phyloP scores from a whole-genome alignment of 768 basidiomycete genomes.

The Sporobolomyces phaffii region DNA sequence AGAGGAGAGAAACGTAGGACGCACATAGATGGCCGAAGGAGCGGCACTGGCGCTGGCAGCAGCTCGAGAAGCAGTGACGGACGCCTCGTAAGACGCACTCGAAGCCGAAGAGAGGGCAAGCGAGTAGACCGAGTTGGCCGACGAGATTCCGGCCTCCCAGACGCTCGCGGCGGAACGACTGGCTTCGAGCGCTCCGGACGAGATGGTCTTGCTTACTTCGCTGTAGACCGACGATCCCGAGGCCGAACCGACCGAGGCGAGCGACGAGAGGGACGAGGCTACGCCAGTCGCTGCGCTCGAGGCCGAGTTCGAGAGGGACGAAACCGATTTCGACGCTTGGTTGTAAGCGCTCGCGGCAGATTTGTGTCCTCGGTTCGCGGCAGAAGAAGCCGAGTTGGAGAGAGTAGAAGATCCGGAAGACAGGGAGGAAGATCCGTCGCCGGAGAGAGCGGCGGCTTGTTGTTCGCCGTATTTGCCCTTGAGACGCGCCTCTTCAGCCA shows the following conservation, averaged over 20 bases:
- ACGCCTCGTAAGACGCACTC: constrained; percentile 7
- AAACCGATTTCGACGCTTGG: constrained; percentile 9
- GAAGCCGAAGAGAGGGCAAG: constrained; percentile 16
- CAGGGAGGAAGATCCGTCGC: constrained; percentile 25
- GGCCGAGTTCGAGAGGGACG: constrained; percentile 8
- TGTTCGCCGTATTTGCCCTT: constrained; percentile 43
- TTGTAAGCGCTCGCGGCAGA: constrained; percentile 5
- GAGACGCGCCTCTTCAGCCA: constrained; percentile 41
- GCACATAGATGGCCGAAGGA: constrained; percentile 22
- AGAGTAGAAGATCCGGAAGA: neutral
- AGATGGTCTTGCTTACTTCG: constrained; percentile 9
- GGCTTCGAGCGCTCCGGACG: neutral
- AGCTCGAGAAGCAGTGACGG: neutral
- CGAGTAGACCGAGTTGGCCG: constrained; percentile 17
- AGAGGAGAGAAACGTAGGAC: neutral
- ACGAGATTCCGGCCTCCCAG: neutral
- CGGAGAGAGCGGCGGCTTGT: constrained; percentile 45
- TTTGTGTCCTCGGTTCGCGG: constrained; percentile 17
- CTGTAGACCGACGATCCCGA: constrained; percentile 7
- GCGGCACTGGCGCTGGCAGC: neutral
- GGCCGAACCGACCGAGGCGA: constrained; percentile 16
- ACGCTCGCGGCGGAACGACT: constrained; percentile 4
- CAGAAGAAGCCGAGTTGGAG: constrained; percentile 45
- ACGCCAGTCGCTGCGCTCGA: neutral
- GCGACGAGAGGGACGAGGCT: neutral